A percentile compares a stretch with the other conserved stretches of the same genome.
phyloP scores from a whole-genome alignment of 108 stramenopile genomes.

The Halocafeteria seosinensis region DNA sequence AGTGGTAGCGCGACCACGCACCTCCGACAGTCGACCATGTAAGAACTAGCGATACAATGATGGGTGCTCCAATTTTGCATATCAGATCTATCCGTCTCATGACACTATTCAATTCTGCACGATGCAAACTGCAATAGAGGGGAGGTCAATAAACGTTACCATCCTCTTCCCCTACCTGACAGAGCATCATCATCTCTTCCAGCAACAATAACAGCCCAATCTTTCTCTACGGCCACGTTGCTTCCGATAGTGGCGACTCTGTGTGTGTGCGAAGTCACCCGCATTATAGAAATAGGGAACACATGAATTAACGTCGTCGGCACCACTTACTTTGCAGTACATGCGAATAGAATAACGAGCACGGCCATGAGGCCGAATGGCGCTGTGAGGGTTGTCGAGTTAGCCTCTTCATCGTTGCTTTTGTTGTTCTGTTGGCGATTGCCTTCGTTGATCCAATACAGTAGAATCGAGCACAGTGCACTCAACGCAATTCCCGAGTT shows the following conservation, averaged over 20 bases:
- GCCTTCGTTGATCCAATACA: too few species aligned
- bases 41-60: not conserved
- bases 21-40: too few species aligned
- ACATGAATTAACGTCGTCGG: not conserved
- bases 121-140: too few species aligned
- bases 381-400: too few species aligned
- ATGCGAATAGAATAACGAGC: not conserved
- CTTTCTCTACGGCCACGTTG: not conserved
- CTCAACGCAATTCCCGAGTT: not conserved
- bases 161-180: too few species aligned
- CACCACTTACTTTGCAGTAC: not conserved
- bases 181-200: not conserved
- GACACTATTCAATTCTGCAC: not conserved
- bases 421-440: too few species aligned
- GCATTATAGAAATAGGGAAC: not conserved
- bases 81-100: not conserved
- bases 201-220: not conserved
- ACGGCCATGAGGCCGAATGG: not conserved
- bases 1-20: too few species aligned
- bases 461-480: too few species aligned
- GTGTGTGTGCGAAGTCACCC: not conserved
- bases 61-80: not conserved
- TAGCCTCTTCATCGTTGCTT: too few species aligned
- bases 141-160: too few species aligned
- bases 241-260: not conserved